Base-by-base conservation (phyloP, 2,329 filamentous ascomycete genomes). In the Taxawa tesnikishii region DNA sequence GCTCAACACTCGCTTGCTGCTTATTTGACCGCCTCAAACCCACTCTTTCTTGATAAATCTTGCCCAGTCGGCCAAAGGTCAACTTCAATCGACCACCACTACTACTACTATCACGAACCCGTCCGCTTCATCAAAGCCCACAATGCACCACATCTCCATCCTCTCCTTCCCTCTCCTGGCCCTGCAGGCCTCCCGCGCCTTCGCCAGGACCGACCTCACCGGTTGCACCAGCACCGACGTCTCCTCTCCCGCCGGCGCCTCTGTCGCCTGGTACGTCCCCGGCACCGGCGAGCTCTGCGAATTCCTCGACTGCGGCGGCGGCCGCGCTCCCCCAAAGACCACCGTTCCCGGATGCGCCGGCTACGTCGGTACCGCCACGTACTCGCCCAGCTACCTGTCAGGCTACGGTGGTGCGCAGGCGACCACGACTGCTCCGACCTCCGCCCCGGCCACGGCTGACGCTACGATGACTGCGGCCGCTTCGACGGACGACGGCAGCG, bases 261-360 rank as follows among this genome's bases (percentile, higher is more conserved):
- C 61, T 34, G 38, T 65, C 28, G 53, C 73, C 45, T 79, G 63
- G 62, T 79, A 72, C 52, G 67, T 76, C 32, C 74, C 73, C 2
- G 72, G 56, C 42, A 72, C 67, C 12, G 73, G 74, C 48, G 74
- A 79, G 58, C 60, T 79, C 48, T 80, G 76, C 63, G 60, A 61
- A 8, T 48, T 71, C 39, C 63, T 75, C 43, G 75, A 80, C 65
- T 80, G 76, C 54, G 75, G 76, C 36, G 76, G 76, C 41, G 76
- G 75, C 34, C 64, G 68, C 28, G 76, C 74, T 6, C 29, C 33
- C 4, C 33, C 33, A 6, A 27, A 73, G 60, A 72, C 68, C 11
- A 67, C 63, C 15, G 67, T 74, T 14, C 75, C 75, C 1, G 75
- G 75, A 3, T 81, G 76, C 46, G 46, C 53, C 2, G 45, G 34